phyloP scores from a whole-genome alignment of 331 rosid species.

The Saraca asoca region DNA sequence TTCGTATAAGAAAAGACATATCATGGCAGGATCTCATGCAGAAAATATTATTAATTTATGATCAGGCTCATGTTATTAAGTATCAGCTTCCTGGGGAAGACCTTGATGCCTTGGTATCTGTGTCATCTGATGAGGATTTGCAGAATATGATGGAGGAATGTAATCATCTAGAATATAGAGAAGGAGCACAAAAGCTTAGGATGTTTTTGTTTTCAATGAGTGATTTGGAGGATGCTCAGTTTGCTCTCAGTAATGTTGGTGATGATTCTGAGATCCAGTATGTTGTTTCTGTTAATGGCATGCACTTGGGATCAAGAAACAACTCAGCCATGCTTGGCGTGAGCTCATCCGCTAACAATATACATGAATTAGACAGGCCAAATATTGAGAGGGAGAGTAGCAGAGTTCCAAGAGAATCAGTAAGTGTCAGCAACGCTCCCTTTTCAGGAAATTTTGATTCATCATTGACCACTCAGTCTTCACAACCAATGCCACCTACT shows the following conservation, averaged over 20 bases:
- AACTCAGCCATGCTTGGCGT: no score
- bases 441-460: no score
- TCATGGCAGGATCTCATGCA: conserved; percentile 71
- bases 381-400: no score
- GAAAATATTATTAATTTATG: conserved; percentile 56
- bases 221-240: conserved; percentile 65
- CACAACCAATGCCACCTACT: no score
- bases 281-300: conserved; percentile 73
- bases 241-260: no score
- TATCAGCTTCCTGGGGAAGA: conserved; percentile 93
- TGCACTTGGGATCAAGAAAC: no score
- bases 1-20: conserved; percentile 67
- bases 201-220: conserved; percentile 58
- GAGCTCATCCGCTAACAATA: no score
- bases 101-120: conserved; percentile 79
- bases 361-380: no score
- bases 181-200: conserved; percentile 65
- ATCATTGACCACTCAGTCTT: no score
- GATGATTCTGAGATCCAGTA: conserved; percentile 65
- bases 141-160: conserved; percentile 84
- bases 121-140: conserved; percentile 80
- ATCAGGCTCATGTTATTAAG: conserved; percentile 57
- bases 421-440: no score
- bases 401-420: no score
- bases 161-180: conserved; percentile 61